Evolutionary conservation across 116 monocot species (phyloP), one percentile per base, ranked within the genome.

Genomic region (Phalaenopsis hybrid): DNA sequence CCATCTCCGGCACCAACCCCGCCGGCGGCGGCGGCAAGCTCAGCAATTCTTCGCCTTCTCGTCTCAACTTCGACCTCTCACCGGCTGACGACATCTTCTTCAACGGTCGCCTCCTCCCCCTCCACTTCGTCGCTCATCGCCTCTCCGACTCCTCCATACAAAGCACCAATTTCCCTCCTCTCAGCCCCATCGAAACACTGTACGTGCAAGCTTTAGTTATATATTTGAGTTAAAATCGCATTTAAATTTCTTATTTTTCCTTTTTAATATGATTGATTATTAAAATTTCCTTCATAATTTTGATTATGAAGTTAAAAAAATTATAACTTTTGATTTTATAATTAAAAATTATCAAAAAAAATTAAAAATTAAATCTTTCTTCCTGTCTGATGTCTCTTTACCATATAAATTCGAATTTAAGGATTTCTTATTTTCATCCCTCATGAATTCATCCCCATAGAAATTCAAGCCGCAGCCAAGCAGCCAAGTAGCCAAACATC

Each of bases 31-130:
- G 89, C 72, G 89, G 87, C 67, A 83, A 89, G 79, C 87, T 89
- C 89, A 87, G 84, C 80, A 88, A 86, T 65, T 78, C 85, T 89
- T 18, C 93, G 88, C 25, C 89, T 89, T 82, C 92, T 83, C 69
- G 50, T 86, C 73, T 44, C 74, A 11, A 65, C 80, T 45, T 76
- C 44, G 41, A 57, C 49, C 58, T 43, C 84, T 59, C 82, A 31
- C 82, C 77, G 17, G 76, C 82, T 48, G 82, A 77, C 34, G 82
- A 83, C 49, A 77, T 83, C 45, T 70, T 78, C 37, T 41, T 52
- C 58, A 20, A 20, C 75, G 25, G 41, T 78, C 77, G 11, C 41
- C 82, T 79, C 52, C 79, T 79, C 79, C 18, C 79, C 79, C 57
- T 79, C 79, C 79, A 57, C 49, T 2, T 58, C 34, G 23, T 73